phyloP scores from a whole-genome alignment of 257 asterid species.

The Lavandula angustifolia region DNA sequence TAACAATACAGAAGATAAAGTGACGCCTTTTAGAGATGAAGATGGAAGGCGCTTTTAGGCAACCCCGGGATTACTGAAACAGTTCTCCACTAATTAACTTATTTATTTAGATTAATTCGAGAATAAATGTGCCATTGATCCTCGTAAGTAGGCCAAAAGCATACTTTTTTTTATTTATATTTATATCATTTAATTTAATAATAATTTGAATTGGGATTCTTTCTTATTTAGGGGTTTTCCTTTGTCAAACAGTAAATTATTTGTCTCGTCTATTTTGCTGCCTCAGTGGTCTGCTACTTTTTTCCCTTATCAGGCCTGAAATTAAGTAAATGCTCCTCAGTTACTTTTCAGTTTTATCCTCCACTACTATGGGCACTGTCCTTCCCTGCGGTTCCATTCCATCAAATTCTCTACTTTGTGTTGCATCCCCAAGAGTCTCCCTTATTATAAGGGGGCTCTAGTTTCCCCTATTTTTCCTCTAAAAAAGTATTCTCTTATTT shows the following conservation, averaged over 20 bases:
- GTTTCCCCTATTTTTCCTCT: too few relatives aligned
- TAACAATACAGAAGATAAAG: constrained; percentile 39
- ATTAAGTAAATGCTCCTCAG: not conserved
- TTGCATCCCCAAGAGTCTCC: too few relatives aligned
- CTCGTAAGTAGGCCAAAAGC: not conserved
- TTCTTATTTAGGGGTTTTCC: too few relatives aligned
- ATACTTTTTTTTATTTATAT: too few relatives aligned
- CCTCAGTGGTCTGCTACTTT: not conserved
- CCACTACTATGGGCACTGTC: not conserved
- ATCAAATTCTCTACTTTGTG: not conserved
- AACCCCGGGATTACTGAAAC: constrained; percentile 25
- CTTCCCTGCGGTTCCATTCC: not conserved
- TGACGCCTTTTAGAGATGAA: constrained; percentile 21
- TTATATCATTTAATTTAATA: too few relatives aligned
- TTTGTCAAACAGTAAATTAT: not conserved
- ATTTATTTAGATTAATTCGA: not conserved
- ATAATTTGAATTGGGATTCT: too few relatives aligned
- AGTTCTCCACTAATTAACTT: constrained; percentile 18
- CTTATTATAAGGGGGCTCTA: too few relatives aligned
- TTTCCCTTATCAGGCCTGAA: not conserved
- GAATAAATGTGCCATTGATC: not conserved
- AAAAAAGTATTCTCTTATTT: too few relatives aligned
- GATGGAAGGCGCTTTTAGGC: constrained; percentile 37
- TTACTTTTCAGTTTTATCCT: not conserved
- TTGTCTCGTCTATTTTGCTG: not conserved